Conservation (phyloP, 805 yeast genomes). For the Saccharomycopsis fibuligera region DNA sequence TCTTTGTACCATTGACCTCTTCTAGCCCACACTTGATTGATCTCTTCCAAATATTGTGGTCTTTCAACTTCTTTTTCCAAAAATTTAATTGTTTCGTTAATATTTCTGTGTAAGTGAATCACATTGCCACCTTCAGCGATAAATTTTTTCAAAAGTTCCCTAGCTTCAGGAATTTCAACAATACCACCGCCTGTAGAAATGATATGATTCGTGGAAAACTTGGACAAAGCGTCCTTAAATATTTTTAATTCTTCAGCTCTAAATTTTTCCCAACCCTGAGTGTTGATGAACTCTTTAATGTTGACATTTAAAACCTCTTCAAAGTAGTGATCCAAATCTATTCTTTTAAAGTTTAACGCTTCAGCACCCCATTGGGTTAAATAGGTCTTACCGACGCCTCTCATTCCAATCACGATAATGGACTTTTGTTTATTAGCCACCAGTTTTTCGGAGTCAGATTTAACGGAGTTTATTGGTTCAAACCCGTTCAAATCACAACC, state of each 20-base stretch:
- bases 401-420: slow-evolving; percentile 87
- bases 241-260: slow-evolving; percentile 58
- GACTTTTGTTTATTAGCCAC: slow-evolving; percentile 40
- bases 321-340: slow-evolving; percentile 73
- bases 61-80: slow-evolving; percentile 73
- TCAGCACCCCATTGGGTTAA: slow-evolving; percentile 74
- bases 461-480: no score
- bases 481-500: slow-evolving; percentile 64
- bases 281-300: slow-evolving; percentile 55
- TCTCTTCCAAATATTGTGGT: slow-evolving; percentile 81
- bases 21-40: slow-evolving; percentile 75
- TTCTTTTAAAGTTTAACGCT: slow-evolving; percentile 54
- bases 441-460: slow-evolving; percentile 3
- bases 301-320: slow-evolving; percentile 46
- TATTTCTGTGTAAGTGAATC: slow-evolving; percentile 82
- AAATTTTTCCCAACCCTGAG: slow-evolving; percentile 83
- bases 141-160: slow-evolving; percentile 55
- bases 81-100: slow-evolving; percentile 71
- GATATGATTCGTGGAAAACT: slow-evolving; percentile 46
- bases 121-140: slow-evolving; percentile 63
- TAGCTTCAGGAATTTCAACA: slow-evolving; percentile 68
- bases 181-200: slow-evolving; percentile 97
- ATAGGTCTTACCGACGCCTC: slow-evolving; percentile 95
- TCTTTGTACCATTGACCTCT: slow-evolving; percentile 75
- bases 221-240: slow-evolving; percentile 42